Evolutionary conservation across 257 asterid species (phyloP).

Genomic region (Plantago elongata): DNA sequence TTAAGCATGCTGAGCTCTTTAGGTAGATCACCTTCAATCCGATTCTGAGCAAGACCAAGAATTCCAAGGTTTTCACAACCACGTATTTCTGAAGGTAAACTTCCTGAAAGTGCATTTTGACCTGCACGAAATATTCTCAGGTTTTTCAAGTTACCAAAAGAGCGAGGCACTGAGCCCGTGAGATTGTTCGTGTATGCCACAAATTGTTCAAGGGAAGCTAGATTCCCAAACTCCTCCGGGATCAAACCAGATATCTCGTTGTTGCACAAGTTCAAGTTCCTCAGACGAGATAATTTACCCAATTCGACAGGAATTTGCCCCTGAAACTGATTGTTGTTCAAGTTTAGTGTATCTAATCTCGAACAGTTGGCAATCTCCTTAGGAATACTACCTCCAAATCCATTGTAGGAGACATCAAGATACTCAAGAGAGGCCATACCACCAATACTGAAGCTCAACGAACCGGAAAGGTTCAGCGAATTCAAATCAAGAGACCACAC

Average conservation of each 20-base stretch:
- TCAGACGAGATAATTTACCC: conserved; percentile 41
- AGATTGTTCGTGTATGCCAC: conserved; percentile 80
- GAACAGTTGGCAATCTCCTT: conserved; percentile 64
- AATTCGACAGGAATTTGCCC: conserved; percentile 70
- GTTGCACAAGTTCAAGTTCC: conserved; percentile 51
- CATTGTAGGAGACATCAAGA: conserved; percentile 65
- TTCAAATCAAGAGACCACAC: conserved; percentile 62
- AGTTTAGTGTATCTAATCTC: conserved; percentile 37
- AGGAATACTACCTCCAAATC: conserved; percentile 56
- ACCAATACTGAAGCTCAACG: conserved; percentile 50
- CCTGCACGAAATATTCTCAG: conserved; percentile 69
- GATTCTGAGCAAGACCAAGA: conserved; percentile 87
- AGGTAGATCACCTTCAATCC: conserved; percentile 57
- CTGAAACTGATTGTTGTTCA: conserved; percentile 51
- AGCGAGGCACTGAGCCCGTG: conserved; percentile 62
- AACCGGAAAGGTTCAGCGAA: conserved; percentile 63
- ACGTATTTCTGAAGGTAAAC: conserved; percentile 63
- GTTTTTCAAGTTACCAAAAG: conserved; percentile 56
- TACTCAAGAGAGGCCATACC: conserved; percentile 37
- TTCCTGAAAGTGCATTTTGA: conserved; percentile 72
- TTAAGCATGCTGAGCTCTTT: conserved; percentile 73
- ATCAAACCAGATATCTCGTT: conserved; percentile 66
- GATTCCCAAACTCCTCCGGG: conserved; percentile 64
- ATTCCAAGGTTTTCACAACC: conserved; percentile 42
- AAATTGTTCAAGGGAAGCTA: conserved; percentile 59